Conservation (phyloP, 805 yeast species). For the Saturnispora silvae region DNA sequence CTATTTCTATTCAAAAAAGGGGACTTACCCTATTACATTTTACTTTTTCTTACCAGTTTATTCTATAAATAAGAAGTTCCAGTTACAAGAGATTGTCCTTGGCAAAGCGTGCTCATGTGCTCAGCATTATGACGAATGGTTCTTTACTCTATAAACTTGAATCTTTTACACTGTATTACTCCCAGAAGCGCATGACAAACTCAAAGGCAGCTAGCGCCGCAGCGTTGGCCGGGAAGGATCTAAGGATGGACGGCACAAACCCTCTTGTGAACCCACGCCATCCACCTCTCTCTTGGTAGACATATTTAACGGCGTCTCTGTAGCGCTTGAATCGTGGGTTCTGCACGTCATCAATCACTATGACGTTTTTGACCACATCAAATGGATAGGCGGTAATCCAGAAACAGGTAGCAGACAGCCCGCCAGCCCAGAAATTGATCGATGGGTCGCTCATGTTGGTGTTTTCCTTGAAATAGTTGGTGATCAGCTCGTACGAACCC, state of each 20-base stretch:
- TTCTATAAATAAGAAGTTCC: no score
- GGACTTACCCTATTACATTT: no score
- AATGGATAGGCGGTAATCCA: slow-evolving; percentile 87
- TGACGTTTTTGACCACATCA: slow-evolving; percentile 79
- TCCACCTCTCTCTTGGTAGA: slow-evolving; percentile 52
- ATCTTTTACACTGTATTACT: no score
- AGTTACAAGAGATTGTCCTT: no score
- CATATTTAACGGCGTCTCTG: slow-evolving; percentile 58
- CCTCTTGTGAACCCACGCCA: slow-evolving; percentile 68
- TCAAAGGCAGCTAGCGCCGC: slow-evolving; percentile 88
- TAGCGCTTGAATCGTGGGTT: slow-evolving; percentile 65
- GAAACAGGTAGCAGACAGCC: slow-evolving; percentile 73
- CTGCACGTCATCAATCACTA: slow-evolving; percentile 68
- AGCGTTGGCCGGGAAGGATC: slow-evolving; percentile 91
- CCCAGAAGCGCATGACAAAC: slow-evolving; percentile 59
- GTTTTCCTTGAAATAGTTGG: slow-evolving; percentile 53
- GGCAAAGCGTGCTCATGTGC: no score
- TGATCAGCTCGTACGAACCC: slow-evolving; percentile 82
- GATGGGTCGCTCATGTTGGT: slow-evolving; percentile 59
- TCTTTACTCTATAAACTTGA: no score
- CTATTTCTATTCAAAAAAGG: neutral
- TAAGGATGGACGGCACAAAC: slow-evolving; percentile 63
- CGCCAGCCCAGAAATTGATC: slow-evolving; percentile 87
- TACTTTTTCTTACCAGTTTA: no score
- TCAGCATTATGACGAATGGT: no score